Base-by-base conservation (phyloP, 805 yeast species). In the Teunomyces stri region DNA sequence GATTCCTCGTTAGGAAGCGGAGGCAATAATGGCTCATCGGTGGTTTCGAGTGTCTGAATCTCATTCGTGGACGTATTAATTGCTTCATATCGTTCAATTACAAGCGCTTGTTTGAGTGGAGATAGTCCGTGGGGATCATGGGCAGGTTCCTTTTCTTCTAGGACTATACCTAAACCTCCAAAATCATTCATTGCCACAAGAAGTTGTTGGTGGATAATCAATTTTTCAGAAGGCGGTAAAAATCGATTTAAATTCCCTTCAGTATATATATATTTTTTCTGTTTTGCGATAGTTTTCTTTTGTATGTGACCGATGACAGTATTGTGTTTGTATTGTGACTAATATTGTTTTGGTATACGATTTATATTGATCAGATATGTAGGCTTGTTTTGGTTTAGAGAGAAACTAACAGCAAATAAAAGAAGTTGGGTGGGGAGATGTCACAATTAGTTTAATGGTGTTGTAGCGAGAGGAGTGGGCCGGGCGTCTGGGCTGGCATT, bases 161-260 rank as follows among this genome's bases (percentile, higher is more conserved):
- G 42, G 13, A 66, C 60, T 33, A 66, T 66, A 18, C 70, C 71
- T 50, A 68, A 56, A 4, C 70, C 71, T 47, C 49, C 50, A 43
- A 45, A 54, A 20, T 48, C 58, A 40, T 42, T 48, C 56, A 52
- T 53, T 13, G 29, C 40, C 28, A 37, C 25, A 12, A 15, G 25
- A 12, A 16, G 38, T n/a, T 25, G 13, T n/a, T 25, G 20, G n/a
- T 22, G 31, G 15, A 43, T 28, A 28, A 28, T 36, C 42, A 42
- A 22, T 31, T 45, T 25, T 42, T 25, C 46, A 37, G 38, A 15
- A 11, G 20, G 38, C 38, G 38, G 38, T 18, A 34, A 34, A 18
- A 18, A 30, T 10, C 27, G 27, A 25, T 25, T 3, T 3, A 18
- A 25, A 25, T 25, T 25, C 27, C 10, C 27, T 25, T 25, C 27